Conservation (phyloP, 192 early-diverging fungal species). For the Paraglomus brasilianum region DNA sequence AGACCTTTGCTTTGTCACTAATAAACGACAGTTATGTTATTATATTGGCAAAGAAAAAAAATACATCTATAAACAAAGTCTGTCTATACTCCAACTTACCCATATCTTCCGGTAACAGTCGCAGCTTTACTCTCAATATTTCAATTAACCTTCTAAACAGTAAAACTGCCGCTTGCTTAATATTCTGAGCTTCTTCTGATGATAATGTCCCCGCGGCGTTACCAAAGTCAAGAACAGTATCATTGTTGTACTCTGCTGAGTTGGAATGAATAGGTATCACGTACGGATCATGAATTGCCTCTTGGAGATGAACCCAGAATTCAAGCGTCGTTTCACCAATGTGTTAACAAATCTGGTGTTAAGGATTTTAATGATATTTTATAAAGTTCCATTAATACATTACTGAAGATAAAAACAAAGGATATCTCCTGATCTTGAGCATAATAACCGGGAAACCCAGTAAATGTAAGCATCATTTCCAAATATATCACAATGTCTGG, state of each 20-base stretch:
- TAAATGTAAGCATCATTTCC: slow-evolving; percentile 62
- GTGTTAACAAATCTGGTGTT: too few species aligned
- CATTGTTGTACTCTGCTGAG: too few species aligned
- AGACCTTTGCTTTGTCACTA: too few species aligned
- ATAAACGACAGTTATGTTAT: too few species aligned
- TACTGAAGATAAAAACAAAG: slow-evolving; percentile 8
- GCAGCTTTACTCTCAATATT: too few species aligned
- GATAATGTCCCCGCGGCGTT: slow-evolving; percentile 20
- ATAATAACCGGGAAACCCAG: slow-evolving; percentile 66
- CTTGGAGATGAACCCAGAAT: slow-evolving; percentile 74
- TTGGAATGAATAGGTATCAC: slow-evolving; percentile 36
- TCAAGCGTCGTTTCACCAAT: slow-evolving; percentile 67
- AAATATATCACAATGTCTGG: slow-evolving; percentile 46
- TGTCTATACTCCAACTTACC: too few species aligned
- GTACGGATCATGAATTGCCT: slow-evolving; percentile 57
- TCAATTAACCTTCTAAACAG: slow-evolving; percentile 54
- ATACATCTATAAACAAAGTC: too few species aligned
- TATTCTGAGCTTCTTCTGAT: slow-evolving; percentile 29
- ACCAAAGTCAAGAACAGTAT: background rate
- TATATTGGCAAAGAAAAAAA: too few species aligned
- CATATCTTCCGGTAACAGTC: too few species aligned
- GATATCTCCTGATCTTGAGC: slow-evolving; percentile 61
- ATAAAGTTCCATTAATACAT: too few species aligned
- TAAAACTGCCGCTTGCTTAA: slow-evolving; percentile 40
- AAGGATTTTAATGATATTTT: background rate